Percentiles rank a stretch among this genome's conserved stretches.
Conservation (phyloP, 2,329 filamentous ascomycete genomes). For the Delphinella strobiligena region DNA sequence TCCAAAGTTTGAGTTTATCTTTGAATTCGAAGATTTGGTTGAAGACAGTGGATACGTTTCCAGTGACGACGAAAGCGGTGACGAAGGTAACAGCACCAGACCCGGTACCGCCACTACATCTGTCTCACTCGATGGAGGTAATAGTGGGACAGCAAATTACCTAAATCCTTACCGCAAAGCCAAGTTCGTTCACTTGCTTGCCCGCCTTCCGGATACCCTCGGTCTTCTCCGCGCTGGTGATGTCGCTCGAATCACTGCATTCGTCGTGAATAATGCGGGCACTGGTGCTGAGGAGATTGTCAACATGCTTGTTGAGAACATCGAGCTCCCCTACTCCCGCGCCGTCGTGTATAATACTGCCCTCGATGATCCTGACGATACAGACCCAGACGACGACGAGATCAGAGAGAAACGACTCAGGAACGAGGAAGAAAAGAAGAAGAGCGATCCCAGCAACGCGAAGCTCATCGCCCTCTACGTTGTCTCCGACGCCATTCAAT, state of each 20-base stretch:
- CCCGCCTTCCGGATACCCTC: slow-evolving; percentile 64
- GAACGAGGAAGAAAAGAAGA: slow-evolving; percentile 22
- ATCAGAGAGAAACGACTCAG: not conserved
- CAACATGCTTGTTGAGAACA: slow-evolving; percentile 73
- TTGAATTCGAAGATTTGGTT: slow-evolving; percentile 64
- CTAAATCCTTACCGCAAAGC: slow-evolving; percentile 75
- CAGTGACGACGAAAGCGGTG: slow-evolving; percentile 69
- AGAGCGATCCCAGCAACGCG: slow-evolving; percentile 35
- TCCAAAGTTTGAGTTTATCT: slow-evolving; percentile 72
- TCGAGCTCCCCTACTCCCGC: slow-evolving; percentile 63
- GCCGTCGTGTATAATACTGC: slow-evolving; percentile 52
- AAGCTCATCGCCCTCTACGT: slow-evolving; percentile 75
- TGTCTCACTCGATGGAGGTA: too few species aligned
- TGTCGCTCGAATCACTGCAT: slow-evolving; percentile 72
- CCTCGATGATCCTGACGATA: slow-evolving; percentile 23
- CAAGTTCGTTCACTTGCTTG: slow-evolving; percentile 72
- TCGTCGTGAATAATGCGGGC: slow-evolving; percentile 79
- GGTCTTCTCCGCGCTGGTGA: slow-evolving; percentile 70
- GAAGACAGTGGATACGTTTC: slow-evolving; percentile 79
- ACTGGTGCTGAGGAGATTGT: slow-evolving; percentile 82
- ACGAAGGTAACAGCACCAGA: slow-evolving; percentile 25
- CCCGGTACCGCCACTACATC: too few species aligned
- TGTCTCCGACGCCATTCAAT: slow-evolving; percentile 67
- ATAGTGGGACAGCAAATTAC: slow-evolving; percentile 35
- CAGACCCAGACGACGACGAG: slow-evolving; percentile 24